Evolutionary conservation across 768 basidiomycete species (phyloP).

Genomic region (Peribolospora kevripleyi): DNA sequence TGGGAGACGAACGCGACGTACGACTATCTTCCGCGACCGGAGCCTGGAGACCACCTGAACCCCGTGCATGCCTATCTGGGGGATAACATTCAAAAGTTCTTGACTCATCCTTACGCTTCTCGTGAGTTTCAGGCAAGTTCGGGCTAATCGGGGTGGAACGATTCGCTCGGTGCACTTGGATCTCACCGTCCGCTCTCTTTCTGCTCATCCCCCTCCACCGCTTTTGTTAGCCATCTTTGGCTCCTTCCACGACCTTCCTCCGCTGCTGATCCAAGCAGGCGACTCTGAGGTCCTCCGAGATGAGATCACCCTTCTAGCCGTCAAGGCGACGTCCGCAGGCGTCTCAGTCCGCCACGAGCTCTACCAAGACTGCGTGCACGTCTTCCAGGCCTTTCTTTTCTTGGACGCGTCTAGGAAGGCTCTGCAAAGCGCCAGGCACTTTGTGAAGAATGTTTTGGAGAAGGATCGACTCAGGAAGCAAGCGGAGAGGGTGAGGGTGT

Average conservation of each 20-base stretch:
- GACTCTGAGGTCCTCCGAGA: slow-evolving; percentile 90
- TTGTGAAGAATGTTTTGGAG: slow-evolving; percentile 5
- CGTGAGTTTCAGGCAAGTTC: slow-evolving; percentile 35
- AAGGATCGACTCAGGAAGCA: too few species aligned
- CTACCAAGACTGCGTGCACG: slow-evolving; percentile 60
- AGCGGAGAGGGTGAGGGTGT: too few species aligned
- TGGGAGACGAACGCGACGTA: slow-evolving; percentile 75
- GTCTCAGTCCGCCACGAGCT: slow-evolving; percentile 67
- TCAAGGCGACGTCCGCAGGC: slow-evolving; percentile 71
- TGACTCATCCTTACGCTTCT: slow-evolving; percentile 90
- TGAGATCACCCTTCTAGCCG: slow-evolving; percentile 69
- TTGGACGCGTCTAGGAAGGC: slow-evolving; percentile 14
- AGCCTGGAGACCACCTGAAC: slow-evolving; percentile 59
- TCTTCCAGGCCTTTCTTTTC: slow-evolving; percentile 15
- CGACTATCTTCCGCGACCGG: slow-evolving; percentile 51
- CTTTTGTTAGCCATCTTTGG: slow-evolving; percentile 70
- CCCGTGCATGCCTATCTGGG: slow-evolving; percentile 88
- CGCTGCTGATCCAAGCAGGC: slow-evolving; percentile 70
- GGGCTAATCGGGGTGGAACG: slow-evolving; percentile 37
- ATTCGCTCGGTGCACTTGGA: slow-evolving; percentile 73
- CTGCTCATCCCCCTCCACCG: slow-evolving; percentile 44
- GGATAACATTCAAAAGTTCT: slow-evolving; percentile 30
- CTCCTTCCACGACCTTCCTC: slow-evolving; percentile 60
- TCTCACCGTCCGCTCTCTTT: slow-evolving; percentile 43
- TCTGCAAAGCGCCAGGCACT: slow-evolving; percentile 11